A percentile compares a stretch with the other conserved stretches of the same genome.
These are phyloP conservation scores for Magnolia sinica DNA, from an alignment of 164 flowering plant genomes.

Conservation along the genomic window DNA sequence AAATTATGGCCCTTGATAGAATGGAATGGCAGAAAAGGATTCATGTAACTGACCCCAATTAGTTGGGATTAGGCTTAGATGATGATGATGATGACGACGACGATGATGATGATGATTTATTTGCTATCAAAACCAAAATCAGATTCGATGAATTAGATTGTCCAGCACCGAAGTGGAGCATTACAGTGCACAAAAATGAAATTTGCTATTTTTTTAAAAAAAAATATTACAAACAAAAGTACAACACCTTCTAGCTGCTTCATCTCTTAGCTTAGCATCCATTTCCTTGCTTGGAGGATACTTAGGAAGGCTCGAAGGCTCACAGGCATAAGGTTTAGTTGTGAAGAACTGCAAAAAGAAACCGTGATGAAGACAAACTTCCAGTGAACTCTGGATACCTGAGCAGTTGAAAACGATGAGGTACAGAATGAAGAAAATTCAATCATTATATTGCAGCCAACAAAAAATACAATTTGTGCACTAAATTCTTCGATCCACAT, in stretches of 20 bases:
- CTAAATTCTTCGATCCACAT: neutral
- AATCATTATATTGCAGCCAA: neutral
- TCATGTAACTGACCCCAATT: too few species aligned
- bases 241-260: slow-evolving; percentile 85
- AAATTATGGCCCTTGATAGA: too few species aligned
- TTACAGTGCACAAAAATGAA: too few species aligned
- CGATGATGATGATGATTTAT: too few species aligned
- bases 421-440: neutral
- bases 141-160: neutral
- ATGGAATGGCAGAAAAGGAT: too few species aligned
- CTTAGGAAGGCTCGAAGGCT: slow-evolving; percentile 88
- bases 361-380: slow-evolving; percentile 1
- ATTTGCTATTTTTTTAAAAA: too few species aligned
- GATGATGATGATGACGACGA: too few species aligned
- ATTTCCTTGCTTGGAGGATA: slow-evolving; percentile 97
- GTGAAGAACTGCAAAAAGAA: slow-evolving; percentile 63
- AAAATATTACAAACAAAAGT: neutral
- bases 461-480: neutral
- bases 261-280: slow-evolving; percentile 92
- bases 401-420: neutral
- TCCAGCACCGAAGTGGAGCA: neutral
- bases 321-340: slow-evolving; percentile 84
- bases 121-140: too few species aligned
- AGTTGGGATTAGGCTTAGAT: too few species aligned
- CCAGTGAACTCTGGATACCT: neutral